Evolutionary conservation across 176 grass and related monocot species (phyloP).

Genomic region (Melocanna baccifera): DNA sequence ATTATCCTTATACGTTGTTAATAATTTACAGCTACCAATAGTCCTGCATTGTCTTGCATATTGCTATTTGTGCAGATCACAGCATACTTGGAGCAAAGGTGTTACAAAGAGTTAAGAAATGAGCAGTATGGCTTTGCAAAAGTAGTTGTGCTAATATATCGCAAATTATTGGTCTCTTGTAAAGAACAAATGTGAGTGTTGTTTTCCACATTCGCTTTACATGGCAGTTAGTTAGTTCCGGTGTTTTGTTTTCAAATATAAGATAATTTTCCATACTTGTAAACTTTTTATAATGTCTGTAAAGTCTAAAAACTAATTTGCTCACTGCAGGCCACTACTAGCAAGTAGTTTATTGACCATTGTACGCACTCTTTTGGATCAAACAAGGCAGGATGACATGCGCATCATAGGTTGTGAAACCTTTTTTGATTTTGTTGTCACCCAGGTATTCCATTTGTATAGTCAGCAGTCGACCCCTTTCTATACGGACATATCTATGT

Average conservation of each 20-base stretch:
- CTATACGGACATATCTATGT: background rate
- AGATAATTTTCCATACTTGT: background rate
- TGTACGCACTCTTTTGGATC: conserved; percentile 71
- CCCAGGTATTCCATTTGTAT: conserved; percentile 59
- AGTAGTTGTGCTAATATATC: conserved; percentile 79
- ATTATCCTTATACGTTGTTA: background rate
- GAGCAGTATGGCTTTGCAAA: conserved; percentile 69
- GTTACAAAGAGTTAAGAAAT: conserved; percentile 77
- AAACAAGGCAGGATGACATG: conserved; percentile 86
- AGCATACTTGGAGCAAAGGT: conserved; percentile 76
- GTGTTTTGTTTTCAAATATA: background rate
- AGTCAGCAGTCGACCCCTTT: background rate
- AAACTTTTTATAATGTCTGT: background rate
- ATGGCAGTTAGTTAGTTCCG: background rate
- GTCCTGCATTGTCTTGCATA: background rate
- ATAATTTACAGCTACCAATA: conserved; percentile 24
- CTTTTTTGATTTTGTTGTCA: conserved; percentile 80
- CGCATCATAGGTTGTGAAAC: conserved; percentile 74
- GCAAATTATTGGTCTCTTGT: conserved; percentile 65
- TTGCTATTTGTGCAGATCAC: conserved; percentile 56
- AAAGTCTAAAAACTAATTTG: conserved; percentile 13
- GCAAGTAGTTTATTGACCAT: conserved; percentile 79
- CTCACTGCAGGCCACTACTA: conserved; percentile 70
- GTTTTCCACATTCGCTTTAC: background rate
- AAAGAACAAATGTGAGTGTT: conserved; percentile 77